Evolutionary conservation across 1,284 basidiomycete species (phyloP).

Genomic region (Apiotrichum brassicae): DNA sequence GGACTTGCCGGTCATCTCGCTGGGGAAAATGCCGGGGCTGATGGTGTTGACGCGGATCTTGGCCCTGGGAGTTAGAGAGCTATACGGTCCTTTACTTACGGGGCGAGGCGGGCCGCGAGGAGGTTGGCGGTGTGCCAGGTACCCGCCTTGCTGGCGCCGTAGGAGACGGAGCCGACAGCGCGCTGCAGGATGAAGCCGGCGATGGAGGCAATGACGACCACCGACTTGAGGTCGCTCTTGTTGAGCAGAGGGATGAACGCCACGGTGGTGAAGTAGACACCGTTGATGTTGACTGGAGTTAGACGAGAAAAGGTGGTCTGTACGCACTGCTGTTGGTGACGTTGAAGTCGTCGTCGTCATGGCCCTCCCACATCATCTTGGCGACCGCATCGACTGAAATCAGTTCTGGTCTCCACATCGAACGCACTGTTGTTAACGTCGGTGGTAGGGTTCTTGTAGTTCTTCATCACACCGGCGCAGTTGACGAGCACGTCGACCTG

Average conservation of each 20-base stretch:
- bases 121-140: constrained; percentile 31
- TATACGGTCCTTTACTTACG: constrained; percentile 14
- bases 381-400: constrained; percentile 12
- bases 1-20: constrained; percentile 35
- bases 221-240: constrained; percentile 35
- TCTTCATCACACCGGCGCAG: constrained; percentile 35
- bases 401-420: neutral
- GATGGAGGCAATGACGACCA: constrained; percentile 43
- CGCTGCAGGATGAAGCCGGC: constrained; percentile 39
- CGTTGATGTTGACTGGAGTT: constrained; percentile 31
- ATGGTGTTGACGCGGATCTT: constrained; percentile 43
- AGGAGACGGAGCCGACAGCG: constrained; percentile 30
- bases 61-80: constrained; percentile 1
- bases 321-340: constrained; percentile 20
- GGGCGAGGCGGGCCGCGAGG: constrained; percentile 31
- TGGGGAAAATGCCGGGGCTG: constrained; percentile 37
- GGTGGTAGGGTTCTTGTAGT: constrained; percentile 25
- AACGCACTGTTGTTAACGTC: constrained; percentile 32
- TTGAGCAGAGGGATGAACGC: constrained; percentile 36
- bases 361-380: constrained; percentile 35
- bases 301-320: neutral
- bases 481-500: constrained; percentile 38
- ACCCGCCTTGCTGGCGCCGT: constrained; percentile 42
- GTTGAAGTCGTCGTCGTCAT: constrained; percentile 32
- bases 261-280: constrained; percentile 41